Conservation (phyloP, 805 yeast species). For the Pichia phayaonensis region DNA sequence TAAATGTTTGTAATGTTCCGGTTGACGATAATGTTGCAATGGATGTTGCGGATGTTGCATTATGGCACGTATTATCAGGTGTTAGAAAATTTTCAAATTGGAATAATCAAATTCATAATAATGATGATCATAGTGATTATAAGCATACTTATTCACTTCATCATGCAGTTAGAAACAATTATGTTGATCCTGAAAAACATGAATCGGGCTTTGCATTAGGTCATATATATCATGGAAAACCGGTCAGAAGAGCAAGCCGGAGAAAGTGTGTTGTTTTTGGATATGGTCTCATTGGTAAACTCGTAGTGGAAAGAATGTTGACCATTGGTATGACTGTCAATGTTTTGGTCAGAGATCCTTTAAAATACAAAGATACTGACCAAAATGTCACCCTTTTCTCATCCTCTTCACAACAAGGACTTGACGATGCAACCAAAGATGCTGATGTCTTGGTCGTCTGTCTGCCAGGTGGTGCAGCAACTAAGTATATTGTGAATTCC, state of each 20-base stretch:
- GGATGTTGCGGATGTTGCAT: slow-evolving; percentile 68
- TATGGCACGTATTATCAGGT: slow-evolving; percentile 48
- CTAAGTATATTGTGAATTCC: slow-evolving; percentile 46
- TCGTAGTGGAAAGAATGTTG: slow-evolving; percentile 48
- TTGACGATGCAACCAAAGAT: background rate
- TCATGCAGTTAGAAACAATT: slow-evolving; percentile 15
- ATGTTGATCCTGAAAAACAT: background rate
- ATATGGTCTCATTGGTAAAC: slow-evolving; percentile 67
- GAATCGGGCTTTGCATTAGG: slow-evolving; percentile 14
- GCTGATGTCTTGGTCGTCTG: slow-evolving; percentile 57
- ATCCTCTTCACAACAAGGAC: background rate
- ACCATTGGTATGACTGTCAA: slow-evolving; percentile 58
- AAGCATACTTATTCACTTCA: too few relatives aligned
- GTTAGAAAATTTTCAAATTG: slow-evolving; percentile 51
- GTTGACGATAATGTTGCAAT: slow-evolving; percentile 40
- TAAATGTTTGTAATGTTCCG: slow-evolving; percentile 56
- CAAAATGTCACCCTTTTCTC: background rate
- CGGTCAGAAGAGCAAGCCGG: slow-evolving; percentile 22
- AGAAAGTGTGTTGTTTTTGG: slow-evolving; percentile 62
- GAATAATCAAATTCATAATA: slow-evolving; percentile 31
- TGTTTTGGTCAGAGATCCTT: slow-evolving; percentile 49
- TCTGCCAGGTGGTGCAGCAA: slow-evolving; percentile 56
- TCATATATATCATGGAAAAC: slow-evolving; percentile 9
- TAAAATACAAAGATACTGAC: slow-evolving; percentile 16
- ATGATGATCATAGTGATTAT: slow-evolving; percentile 31